These are phyloP conservation scores for Geosmithia flava DNA, from an alignment of 2,329 filamentous ascomycete genomes.

Conservation along the genomic window DNA sequence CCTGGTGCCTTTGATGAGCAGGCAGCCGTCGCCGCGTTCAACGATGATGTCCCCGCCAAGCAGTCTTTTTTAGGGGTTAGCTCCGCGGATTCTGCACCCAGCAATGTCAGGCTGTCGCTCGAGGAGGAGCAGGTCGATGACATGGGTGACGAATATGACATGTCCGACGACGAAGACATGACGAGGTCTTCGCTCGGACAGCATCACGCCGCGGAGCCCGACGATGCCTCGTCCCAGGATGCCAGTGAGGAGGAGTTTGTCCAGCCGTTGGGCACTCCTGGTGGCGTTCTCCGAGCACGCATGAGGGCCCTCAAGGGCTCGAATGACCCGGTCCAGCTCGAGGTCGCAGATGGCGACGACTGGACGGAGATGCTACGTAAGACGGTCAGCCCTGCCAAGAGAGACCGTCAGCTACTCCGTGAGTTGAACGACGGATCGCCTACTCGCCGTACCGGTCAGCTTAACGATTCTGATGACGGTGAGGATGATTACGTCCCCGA, in stretches of 20 bases:
- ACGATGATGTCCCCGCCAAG: conserved; percentile 40
- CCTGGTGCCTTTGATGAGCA: conserved; percentile 73
- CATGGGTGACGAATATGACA: conserved; percentile 67
- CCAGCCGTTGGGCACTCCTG: conserved; percentile 34
- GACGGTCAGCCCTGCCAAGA: conserved; percentile 88
- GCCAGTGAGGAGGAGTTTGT: conserved; percentile 22
- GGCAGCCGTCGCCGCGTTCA: conserved; percentile 29
- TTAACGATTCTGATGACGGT: conserved; percentile 6
- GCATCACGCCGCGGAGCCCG: conserved; percentile 66
- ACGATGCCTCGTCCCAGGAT: conserved; percentile 42
- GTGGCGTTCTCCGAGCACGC: conserved; percentile 49
- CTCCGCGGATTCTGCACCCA: conserved; percentile 70
- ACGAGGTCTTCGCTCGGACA: conserved; percentile 65
- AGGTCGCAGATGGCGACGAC: conserved; percentile 61
- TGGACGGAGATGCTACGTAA: conserved; percentile 92
- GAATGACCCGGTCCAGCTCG: conserved; percentile 43
- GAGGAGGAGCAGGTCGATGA: conserved; percentile 43
- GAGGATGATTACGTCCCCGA: conserved; percentile 29
- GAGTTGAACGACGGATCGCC: conserved; percentile 42
- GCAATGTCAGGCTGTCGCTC: conserved; percentile 44
- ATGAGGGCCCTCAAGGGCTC: conserved; percentile 52
- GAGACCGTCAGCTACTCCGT: conserved; percentile 64
- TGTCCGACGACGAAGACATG: conserved; percentile 58
- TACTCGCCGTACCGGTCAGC: conserved; percentile 8
- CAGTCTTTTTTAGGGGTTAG: conserved; percentile 89